Evolutionary conservation across 2,329 filamentous ascomycete genomes (phyloP).

Genomic region (Bipolaris cookei): DNA sequence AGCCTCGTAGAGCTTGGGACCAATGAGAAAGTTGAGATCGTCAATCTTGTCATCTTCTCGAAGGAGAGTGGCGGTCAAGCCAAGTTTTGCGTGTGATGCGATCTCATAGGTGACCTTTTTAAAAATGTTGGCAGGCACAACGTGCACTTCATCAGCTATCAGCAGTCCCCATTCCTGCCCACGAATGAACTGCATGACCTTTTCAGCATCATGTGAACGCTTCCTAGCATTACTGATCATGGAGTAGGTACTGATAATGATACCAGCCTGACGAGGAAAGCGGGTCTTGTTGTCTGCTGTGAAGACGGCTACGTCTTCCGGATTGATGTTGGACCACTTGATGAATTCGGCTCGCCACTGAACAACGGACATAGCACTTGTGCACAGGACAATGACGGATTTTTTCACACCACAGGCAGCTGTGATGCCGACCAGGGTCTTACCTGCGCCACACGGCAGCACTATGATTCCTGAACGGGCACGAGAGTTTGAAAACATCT

Average conservation of each 20-base stretch:
- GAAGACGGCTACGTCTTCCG: constrained; percentile 91
- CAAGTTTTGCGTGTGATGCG: constrained; percentile 93
- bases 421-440: constrained; percentile 97
- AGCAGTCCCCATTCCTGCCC: constrained; percentile 95
- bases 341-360: constrained; percentile 97
- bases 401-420: constrained; percentile 98
- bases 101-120: constrained; percentile 90
- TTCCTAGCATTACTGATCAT: constrained; percentile 96
- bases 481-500: constrained; percentile 99
- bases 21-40: constrained; percentile 95
- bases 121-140: constrained; percentile 96
- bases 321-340: constrained; percentile 98
- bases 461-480: constrained; percentile 98
- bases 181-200: constrained; percentile 96
- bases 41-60: constrained; percentile 98
- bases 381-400: constrained; percentile 92
- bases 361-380: constrained; percentile 95
- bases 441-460: constrained; percentile 92
- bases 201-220: constrained; percentile 88
- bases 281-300: constrained; percentile 89
- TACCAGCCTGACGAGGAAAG: constrained; percentile 88
- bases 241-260: constrained; percentile 96
- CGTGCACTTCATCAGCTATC: constrained; percentile 96
- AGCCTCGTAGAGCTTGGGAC: constrained; percentile 95
- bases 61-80: constrained; percentile 89